A percentile compares a stretch with the other conserved stretches of the same genome.
phyloP scores from a whole-genome alignment of 129 eudicot species.

The Artemisia tridentata region DNA sequence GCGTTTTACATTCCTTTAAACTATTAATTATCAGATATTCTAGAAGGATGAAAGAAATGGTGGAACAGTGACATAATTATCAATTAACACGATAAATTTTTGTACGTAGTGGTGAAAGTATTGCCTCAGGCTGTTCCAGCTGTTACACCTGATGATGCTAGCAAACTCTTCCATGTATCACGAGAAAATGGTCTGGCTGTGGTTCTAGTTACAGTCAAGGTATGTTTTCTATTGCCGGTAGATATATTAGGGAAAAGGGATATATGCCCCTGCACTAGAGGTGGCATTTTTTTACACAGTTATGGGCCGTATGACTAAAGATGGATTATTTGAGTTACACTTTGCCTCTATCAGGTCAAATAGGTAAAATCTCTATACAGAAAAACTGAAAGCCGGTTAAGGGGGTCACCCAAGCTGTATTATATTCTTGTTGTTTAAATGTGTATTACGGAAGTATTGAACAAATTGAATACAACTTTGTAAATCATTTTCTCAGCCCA shows the following conservation, averaged over 20 bases:
- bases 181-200: conserved; percentile 48
- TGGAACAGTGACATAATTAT: conserved; percentile 1
- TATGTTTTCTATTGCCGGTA: conserved; percentile 9
- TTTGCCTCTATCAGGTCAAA: not conserved
- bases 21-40: not conserved
- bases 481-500: not conserved
- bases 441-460: no score
- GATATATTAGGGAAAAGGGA: conserved; percentile 8
- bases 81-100: not conserved
- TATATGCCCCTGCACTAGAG: not conserved
- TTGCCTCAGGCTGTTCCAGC: conserved; percentile 56
- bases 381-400: not conserved
- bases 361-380: not conserved
- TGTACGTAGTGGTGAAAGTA: conserved; percentile 40
- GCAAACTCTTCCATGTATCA: conserved; percentile 34
- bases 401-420: not conserved
- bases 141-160: conserved; percentile 54
- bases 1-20: not conserved
- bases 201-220: conserved; percentile 53
- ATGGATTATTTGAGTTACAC: not conserved
- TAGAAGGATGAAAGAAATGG: conserved; percentile 1
- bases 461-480: not conserved
- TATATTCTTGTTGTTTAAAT: no score
- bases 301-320: not conserved
- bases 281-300: not conserved